Evolutionary conservation across 2,329 filamentous ascomycete genomes (phyloP), one percentile per base, ranked within the genome.

Genomic region (Neurospora sp.): DNA sequence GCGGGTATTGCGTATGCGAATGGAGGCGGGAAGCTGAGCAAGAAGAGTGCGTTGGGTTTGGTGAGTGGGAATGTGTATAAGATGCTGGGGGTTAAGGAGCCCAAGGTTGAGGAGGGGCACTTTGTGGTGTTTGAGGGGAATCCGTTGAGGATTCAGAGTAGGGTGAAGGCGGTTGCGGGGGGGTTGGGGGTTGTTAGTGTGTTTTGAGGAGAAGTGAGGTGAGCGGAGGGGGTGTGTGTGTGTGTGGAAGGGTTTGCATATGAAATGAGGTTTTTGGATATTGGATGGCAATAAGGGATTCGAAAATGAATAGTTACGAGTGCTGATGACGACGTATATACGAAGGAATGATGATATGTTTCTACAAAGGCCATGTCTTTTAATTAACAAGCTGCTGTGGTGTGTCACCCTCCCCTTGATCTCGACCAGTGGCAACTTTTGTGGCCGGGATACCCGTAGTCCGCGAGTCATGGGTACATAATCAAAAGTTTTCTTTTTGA

Each of bases 111-210:
- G 73, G 74, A 73, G 41, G 73, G 80, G 0, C 84, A 90, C 72
- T 91, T 90, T 79, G 82, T 89, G 3, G 81, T 91, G 6, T 88
- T 83, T 68, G 88, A 91, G 76, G 88, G 88, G 0, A 88, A 82
- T 73, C 89, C 89, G 23, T 75, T 91, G 71, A 83, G 88, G 74
- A 86, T 90, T 75, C 85, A 84, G 4, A 83, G 83, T 6, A 79
- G 84, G 66, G 82, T 90, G 65, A 83, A 83, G 75, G 87, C 83
- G 11, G 84, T 89, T 15, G 83, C 82, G 6, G 81, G 80, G 68
- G 84, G 84, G 5, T 68, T 76, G 36, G 79, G 78, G 8, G 38
- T 76, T 80, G 71, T 80, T 74, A 69, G 73, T 81, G 66, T 85
- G 77, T 77, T 78, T 77, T 70, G 66, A 66, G 66, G 46, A 62